Conservation (phyloP, 2,329 filamentous ascomycete species). For the Fusarium beomiforme region DNA sequence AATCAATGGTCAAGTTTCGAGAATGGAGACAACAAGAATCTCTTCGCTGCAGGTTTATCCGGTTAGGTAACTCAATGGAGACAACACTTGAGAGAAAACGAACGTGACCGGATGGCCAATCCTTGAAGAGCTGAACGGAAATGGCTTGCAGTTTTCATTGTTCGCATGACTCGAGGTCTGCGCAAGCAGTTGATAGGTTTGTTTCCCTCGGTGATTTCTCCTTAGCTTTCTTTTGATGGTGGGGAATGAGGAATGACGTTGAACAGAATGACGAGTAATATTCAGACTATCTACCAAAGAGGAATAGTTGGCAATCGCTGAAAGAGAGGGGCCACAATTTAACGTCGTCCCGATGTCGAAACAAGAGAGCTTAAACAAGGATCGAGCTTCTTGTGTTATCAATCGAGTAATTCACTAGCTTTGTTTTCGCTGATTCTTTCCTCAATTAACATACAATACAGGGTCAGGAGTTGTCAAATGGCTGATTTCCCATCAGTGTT, state of each 20-base stretch:
- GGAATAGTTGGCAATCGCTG: conserved; percentile 9
- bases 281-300: neutral
- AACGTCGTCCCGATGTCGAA: conserved; percentile 17
- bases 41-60: neutral
- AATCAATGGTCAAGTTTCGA: conserved; percentile 1
- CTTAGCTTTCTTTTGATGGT: conserved; percentile 1
- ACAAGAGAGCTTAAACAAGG: conserved; percentile 4
- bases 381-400: conserved; percentile 16
- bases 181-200: conserved; percentile 1
- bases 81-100: conserved; percentile 11
- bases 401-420: neutral
- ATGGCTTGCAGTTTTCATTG: conserved; percentile 1
- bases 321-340: conserved; percentile 12
- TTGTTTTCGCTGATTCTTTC: neutral
- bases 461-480: neutral
- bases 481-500: neutral
- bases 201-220: neutral
- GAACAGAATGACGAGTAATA: conserved; percentile 23
- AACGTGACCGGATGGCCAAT: neutral
- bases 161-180: conserved; percentile 17
- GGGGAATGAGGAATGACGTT: conserved; percentile 27
- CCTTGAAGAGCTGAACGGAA: neutral
- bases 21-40: neutral
- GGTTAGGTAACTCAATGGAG: neutral
- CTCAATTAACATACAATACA: neutral